Evolutionary conservation across 257 asterid species (phyloP), one percentile per base, ranked within the genome.

Genomic region (Cruciata laevipes): DNA sequence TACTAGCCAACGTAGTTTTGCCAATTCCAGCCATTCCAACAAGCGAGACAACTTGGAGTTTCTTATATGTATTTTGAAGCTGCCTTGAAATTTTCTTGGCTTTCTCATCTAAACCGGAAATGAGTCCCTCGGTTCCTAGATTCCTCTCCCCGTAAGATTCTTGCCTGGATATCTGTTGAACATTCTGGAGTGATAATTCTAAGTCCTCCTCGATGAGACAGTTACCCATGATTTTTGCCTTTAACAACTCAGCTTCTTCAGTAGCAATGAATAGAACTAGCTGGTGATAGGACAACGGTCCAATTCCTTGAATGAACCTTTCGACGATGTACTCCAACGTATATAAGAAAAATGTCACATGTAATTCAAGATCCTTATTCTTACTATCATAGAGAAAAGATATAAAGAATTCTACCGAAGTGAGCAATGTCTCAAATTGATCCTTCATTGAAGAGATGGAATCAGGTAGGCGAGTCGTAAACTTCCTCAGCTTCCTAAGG

Each of bases 11-110:
- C 0, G 55, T 47, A 13, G 55, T 47, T 47, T 47, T 47, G 55
- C 55, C 55, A 17, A 47, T 65, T 31, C 76, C 76, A 17, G 71
- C 24, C 67, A 66, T 66, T 24, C 71, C 76, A 20, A 66, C 31
- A 17, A 47, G n/a, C 14, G 55, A 47, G 17, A 47, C 55, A 47
- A 47, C n/a, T 1, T 47, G 55, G 13, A 47, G 55, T 13, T 13
- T 3, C 55, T 47, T 47, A 4, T n/a, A 47, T 47, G n/a, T 12
- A 12, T 13, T 47, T 47, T 47, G 55, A 47, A 47, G 55, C 6
- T 47, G n/a, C 16, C 1, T 1, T 4, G 16, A n/a, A 6, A 47
- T 47, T 6, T 1, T 14, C 18, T 47, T 47, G 16, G 55, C 55
- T 47, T 47, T n/a, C 13, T 47, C 55, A 47, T 47, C 55, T 4